phyloP scores from a whole-genome alignment of 2,329 filamentous ascomycete genomes.

The Colletotrichum sidae region DNA sequence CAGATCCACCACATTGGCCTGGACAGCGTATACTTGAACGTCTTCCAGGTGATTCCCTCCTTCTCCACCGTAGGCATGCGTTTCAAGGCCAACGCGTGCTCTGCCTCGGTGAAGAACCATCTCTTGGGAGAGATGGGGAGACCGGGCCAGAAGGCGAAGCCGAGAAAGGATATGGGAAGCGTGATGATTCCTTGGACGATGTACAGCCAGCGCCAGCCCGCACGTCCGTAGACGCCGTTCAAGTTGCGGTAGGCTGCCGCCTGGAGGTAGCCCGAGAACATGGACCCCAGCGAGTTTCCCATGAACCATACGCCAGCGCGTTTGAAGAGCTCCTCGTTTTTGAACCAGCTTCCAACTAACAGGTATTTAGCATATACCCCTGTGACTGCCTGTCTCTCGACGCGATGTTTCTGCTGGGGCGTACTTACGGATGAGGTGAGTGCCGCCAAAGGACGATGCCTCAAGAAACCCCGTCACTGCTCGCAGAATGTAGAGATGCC shows the following conservation, averaged over 20 bases:
- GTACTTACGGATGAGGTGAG: slow-evolving; percentile 43
- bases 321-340: slow-evolving; percentile 57
- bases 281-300: slow-evolving; percentile 62
- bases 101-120: slow-evolving; percentile 43
- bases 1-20: slow-evolving; percentile 41
- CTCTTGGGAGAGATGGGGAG: slow-evolving; percentile 44
- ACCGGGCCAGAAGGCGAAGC: slow-evolving; percentile 49
- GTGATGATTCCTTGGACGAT: slow-evolving; percentile 50
- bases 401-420: too few species aligned
- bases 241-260: slow-evolving; percentile 65
- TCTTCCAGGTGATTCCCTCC: slow-evolving; percentile 41
- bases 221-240: slow-evolving; percentile 57
- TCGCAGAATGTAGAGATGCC: slow-evolving; percentile 43
- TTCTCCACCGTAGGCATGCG: slow-evolving; percentile 41
- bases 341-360: slow-evolving; percentile 58
- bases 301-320: slow-evolving; percentile 61
- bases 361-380: slow-evolving; percentile 35
- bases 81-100: slow-evolving; percentile 42
- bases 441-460: slow-evolving; percentile 43
- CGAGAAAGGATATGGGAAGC: slow-evolving; percentile 39
- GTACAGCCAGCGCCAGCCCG: slow-evolving; percentile 55
- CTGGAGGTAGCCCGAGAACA: slow-evolving; percentile 69
- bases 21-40: slow-evolving; percentile 40
- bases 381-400: too few species aligned
- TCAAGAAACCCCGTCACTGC: slow-evolving; percentile 39